Evolutionary conservation across 139 green algal genomes (phyloP).

Genomic region (Chlamydomonas schloesseri): DNA sequence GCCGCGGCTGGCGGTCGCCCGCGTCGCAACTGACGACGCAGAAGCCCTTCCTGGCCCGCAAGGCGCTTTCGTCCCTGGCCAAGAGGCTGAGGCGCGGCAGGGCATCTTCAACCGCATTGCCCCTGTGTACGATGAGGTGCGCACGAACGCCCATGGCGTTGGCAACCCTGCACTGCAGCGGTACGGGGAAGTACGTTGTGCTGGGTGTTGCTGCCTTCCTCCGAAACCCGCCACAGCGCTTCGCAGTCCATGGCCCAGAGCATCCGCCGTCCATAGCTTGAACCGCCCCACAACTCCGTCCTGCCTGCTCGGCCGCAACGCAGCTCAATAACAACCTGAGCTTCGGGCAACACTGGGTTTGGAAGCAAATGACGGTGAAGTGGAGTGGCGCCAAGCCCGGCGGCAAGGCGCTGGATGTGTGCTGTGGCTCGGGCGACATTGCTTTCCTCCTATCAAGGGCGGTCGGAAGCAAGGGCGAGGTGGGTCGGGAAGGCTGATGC

Average conservation of each 20-base stretch:
- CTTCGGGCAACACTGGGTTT: conserved; percentile 94
- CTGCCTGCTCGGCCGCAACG: neutral
- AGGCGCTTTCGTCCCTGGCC: conserved; percentile 57
- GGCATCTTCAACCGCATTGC: conserved; percentile 91
- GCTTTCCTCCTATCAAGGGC: conserved; percentile 83
- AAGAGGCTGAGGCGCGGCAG: conserved; percentile 66
- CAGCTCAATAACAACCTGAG: conserved; percentile 94
- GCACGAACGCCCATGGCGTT: neutral
- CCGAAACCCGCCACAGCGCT: too few species aligned
- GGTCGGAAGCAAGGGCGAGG: conserved; percentile 83
- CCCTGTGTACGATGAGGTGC: conserved; percentile 85
- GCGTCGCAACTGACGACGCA: neutral
- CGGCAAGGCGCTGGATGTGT: conserved; percentile 87
- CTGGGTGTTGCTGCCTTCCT: too few species aligned
- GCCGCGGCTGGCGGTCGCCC: too few species aligned
- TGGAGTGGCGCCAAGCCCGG: conserved; percentile 80
- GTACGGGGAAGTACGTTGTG: too few species aligned
- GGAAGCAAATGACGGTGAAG: conserved; percentile 95
- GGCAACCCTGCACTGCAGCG: neutral
- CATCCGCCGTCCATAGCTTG: too few species aligned
- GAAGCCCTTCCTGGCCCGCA: conserved; percentile 5
- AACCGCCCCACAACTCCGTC: too few species aligned
- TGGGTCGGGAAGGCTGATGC: conserved; percentile 44
- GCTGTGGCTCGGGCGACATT: conserved; percentile 96
- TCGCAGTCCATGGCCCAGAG: too few species aligned